Base-by-base conservation (phyloP, 352 stramenopile genomes). In the Sclerospora graminicola region DNA sequence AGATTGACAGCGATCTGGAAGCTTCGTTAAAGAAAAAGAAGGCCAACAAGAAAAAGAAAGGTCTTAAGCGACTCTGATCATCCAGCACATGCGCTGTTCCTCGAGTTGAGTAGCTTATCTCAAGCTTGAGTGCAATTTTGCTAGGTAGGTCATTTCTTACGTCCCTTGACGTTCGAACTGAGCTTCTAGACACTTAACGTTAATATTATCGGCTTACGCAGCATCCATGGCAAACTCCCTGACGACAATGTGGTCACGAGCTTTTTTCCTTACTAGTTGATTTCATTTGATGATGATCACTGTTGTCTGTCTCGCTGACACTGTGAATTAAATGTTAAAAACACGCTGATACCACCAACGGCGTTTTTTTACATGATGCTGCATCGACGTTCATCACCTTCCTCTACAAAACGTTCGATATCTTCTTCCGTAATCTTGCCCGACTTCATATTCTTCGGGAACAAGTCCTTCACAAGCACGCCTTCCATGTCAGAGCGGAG, bases 381-480 rank as follows among this genome's bases (percentile, higher is more conserved):
- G 59, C 82, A 94, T 19, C 78, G 75, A 37, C 76, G 67, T 31
- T 90, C 77, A 56, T 94, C 82, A 26, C 69, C 71, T 24, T 89
- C 63, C 52, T 86, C 81, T 27, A 94, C 82, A 40, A 94, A 87
- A 11, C 78, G 77, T 49, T 94, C 75, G 27, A 94, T 94, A 47
- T 94, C 82, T 57, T 91, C 79, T 28, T 94, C 82, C 4, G 82
- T 94, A 54, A 94, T 91, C 45, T 81, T 81, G 36, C 77, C 78
- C 35, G 68, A 63, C 38, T 86, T 84, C 53, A 82, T 86, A 54
- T 89, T 94, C 28, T 75, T 75, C 13, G 81, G 81, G 45, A 87
- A 96, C 37, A 96, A 48, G 36, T 88, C 81, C 48, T 88, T 84
- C 8, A 94, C 78, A 8, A 82, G 51, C 20, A 81, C 63, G 38